Evolutionary conservation across 73 alveolate genomes (phyloP), one percentile per base, ranked within the genome.

Genomic region (Stentor roeselii): DNA sequence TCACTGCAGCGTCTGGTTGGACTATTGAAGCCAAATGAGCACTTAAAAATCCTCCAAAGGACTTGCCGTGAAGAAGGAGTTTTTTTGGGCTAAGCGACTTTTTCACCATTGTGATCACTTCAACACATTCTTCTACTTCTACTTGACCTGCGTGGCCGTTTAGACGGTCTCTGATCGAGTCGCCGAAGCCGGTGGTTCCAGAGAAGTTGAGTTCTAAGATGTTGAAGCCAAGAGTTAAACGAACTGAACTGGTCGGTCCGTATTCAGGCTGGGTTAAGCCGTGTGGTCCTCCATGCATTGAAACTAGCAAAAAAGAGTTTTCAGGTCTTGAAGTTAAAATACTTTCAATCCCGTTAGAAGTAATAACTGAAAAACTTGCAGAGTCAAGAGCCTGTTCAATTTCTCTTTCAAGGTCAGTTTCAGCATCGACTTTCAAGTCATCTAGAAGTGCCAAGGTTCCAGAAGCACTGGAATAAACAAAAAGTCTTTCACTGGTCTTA

Each of bases 251-350:
- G 3, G 3, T 3, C 59, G 42, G 75, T 75, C 60, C 83, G 75
- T 59, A 76, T 41, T 87, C 88, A 42, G 42, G 39, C 3, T 86
- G 93, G 1, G 59, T 60, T 37, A 50, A 2, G 35, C 78, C 58
- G 58, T 78, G 87, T 3, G 95, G 95, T 4, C 95, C 95, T 11
- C 95, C 95, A 77, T 91, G 96, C 0, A 87, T 27, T 41, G 78
- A 39, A 1, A 82, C 83, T 2, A 91, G 38, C 35, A 87, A 21
- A 0, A 93, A 91, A 14, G 38, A 78, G 82, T 86, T 82, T 77
- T 86, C 60, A 2, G 87, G 14, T 39, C 31, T 60, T 27, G 21
- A 40, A 67, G 21, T 27, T 30, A 67, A 67, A 30, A 67, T 0
- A 40, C 80, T 67, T 67, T 21, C 11, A 0, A 67, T 67, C 34